These are phyloP conservation scores for Trypanosoma platydactyli DNA, from an alignment of 208 protist species.

Conservation along the genomic window DNA sequence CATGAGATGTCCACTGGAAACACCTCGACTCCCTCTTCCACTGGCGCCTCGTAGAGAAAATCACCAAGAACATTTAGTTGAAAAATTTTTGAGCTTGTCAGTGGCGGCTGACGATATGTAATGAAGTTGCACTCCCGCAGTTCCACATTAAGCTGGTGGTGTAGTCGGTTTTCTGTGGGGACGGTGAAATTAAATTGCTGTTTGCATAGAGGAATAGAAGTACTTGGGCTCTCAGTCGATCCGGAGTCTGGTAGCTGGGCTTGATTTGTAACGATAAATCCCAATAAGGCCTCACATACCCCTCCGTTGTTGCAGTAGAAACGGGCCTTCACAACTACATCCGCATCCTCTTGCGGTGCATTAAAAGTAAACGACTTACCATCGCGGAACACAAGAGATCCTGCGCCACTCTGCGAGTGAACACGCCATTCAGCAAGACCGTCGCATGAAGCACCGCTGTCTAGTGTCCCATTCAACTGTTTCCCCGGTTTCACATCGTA, in stretches of 20 bases:
- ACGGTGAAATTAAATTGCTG: constrained; percentile 49
- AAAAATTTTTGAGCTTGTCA: constrained; percentile 30
- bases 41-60: constrained; percentile 63
- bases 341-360: constrained; percentile 42
- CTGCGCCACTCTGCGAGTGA: background rate
- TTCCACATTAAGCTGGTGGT: constrained; percentile 40
- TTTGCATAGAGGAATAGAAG: constrained; percentile 27
- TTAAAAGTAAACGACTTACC: constrained; percentile 43
- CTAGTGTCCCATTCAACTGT: constrained; percentile 27
- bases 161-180: constrained; percentile 42
- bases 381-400: constrained; percentile 11
- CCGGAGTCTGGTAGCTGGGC: constrained; percentile 22
- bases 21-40: constrained; percentile 43
- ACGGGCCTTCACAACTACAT: constrained; percentile 35
- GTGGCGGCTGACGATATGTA: constrained; percentile 47
- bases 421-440: constrained; percentile 15
- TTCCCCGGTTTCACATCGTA: constrained; percentile 21
- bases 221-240: constrained; percentile 5
- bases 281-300: constrained; percentile 44
- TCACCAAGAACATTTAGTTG: constrained; percentile 73
- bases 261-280: constrained; percentile 38
- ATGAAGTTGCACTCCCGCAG: constrained; percentile 36
- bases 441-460: constrained; percentile 16
- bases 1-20: constrained; percentile 62
- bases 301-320: constrained; percentile 47